Conservation (phyloP, 352 stramenopile species). For the Pythium rishiriense region DNA sequence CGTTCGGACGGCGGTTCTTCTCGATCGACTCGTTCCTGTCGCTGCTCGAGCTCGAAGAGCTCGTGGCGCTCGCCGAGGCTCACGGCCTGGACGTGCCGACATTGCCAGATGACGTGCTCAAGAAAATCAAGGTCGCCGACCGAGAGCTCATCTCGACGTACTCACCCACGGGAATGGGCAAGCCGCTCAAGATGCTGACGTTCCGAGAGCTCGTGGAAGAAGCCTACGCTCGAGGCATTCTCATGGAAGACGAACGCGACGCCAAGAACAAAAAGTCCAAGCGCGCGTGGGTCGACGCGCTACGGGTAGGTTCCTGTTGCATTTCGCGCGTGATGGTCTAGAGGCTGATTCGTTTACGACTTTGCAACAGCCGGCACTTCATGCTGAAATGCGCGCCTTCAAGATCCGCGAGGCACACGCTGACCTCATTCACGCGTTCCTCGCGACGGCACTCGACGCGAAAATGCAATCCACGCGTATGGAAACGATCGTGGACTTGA, state of each 20-base stretch:
- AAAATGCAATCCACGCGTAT: constrained; percentile 36
- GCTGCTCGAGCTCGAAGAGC: constrained; percentile 43
- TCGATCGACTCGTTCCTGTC: constrained; percentile 55
- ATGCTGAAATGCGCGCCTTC: constrained; percentile 31
- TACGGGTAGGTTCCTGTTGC: constrained; percentile 31
- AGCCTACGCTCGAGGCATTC: constrained; percentile 44
- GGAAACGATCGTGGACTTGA: constrained; percentile 12
- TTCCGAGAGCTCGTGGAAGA: constrained; percentile 64
- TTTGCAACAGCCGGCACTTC: constrained; percentile 29
- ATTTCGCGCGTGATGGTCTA: too few species aligned
- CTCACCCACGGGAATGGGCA: constrained; percentile 39
- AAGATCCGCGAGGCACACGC: constrained; percentile 45
- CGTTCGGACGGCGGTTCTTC: constrained; percentile 64
- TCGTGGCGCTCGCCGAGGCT: constrained; percentile 35
- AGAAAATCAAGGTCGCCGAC: constrained; percentile 48
- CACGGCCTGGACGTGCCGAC: constrained; percentile 31
- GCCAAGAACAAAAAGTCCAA: constrained; percentile 65
- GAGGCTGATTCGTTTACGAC: not conserved
- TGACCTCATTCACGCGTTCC: constrained; percentile 37
- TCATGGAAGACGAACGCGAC: constrained; percentile 36
- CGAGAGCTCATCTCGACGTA: constrained; percentile 44
- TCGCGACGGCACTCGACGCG: constrained; percentile 36
- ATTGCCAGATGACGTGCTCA: constrained; percentile 36
- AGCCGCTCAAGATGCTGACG: constrained; percentile 55
- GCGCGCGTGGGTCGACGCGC: constrained; percentile 49